Percentiles rank a stretch among this genome's conserved stretches.
phyloP scores from a whole-genome alignment of 345 rosid species.

The Erysimum cheiranthoides region DNA sequence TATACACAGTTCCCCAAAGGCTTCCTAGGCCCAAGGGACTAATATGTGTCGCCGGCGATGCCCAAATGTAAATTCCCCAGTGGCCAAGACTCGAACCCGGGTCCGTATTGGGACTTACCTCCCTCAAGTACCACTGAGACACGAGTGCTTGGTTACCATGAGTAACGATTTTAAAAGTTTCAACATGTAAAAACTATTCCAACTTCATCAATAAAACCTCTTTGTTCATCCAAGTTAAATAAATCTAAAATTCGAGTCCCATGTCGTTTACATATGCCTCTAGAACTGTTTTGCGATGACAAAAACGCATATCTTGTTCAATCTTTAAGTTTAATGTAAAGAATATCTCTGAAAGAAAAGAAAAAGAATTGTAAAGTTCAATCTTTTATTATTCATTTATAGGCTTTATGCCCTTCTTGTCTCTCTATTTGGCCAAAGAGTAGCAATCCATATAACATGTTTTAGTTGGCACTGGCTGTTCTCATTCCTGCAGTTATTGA shows the following conservation, averaged over 20 bases:
- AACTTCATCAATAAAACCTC: neutral
- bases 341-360: neutral
- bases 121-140: too few relatives aligned
- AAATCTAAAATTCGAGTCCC: neutral
- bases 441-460: conserved; percentile 10
- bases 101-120: too few relatives aligned
- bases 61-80: too few relatives aligned
- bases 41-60: too few relatives aligned
- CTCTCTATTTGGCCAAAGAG: neutral
- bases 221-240: neutral
- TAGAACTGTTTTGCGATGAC: neutral
- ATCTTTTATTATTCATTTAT: conserved; percentile 4
- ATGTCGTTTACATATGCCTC: neutral
- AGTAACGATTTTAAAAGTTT: neutral
- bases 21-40: too few relatives aligned
- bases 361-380: neutral
- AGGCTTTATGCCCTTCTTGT: neutral
- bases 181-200: neutral
- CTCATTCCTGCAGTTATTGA: conserved; percentile 33
- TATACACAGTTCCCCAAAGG: too few relatives aligned
- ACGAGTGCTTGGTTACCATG: too few relatives aligned
- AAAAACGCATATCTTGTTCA: neutral
- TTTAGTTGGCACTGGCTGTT: conserved; percentile 2
- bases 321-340: neutral
- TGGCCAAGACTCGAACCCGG: too few relatives aligned